Evolutionary conservation across 2,329 filamentous ascomycete genomes (phyloP), one percentile per base, ranked within the genome.

Genomic region (Fusarium sp.): DNA sequence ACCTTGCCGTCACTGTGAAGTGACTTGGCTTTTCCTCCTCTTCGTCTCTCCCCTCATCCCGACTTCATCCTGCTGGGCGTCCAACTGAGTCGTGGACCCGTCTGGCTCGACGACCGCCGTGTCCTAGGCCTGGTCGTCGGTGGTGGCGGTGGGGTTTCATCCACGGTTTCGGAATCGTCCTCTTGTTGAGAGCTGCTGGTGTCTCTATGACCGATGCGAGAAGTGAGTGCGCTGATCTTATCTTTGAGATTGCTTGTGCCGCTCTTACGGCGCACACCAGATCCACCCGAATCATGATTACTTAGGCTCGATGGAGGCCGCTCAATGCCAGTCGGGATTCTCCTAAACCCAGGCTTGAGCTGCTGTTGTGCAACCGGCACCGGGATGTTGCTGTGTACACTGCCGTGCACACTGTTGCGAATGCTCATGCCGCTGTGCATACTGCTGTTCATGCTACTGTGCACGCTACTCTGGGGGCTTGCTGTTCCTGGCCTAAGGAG

Each of bases 241-340:
- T 84, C 82, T 60, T 82, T 79, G 16, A 84, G 69, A 6, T 81
- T 81, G 31, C 75, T 76, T 20, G 77, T 77, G 25, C 79, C 79
- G 35, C 63, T 78, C 65, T 80, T 80, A 36, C 80, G 75, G 22
- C 80, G 76, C 27, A 80, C 78, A 2, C 74, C 54, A n/a, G 72
- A 73, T 31, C 70, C 61, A 14, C 59, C 70, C 6, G 70, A 59
- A 33, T 79, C 74, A 29, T 78, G 47, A 58, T 70, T 78, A 38
- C 82, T 80, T 50, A 80, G 78, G 66, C 82, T 82, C 4, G 83
- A 83, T 8, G 72, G 63, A 10, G 82, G 82, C 14, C 82, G 77
- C 29, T 75, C 74, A 7, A 75, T 73, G n/a, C 67, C 73, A 6
- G 76, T 74, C 11, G 68, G 71, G 29, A 78, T 72, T 38, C 77